Evolutionary conservation across 179 eudicot genomes (phyloP), one percentile per base, ranked within the genome.

Genomic region (Beta macrorhiza): DNA sequence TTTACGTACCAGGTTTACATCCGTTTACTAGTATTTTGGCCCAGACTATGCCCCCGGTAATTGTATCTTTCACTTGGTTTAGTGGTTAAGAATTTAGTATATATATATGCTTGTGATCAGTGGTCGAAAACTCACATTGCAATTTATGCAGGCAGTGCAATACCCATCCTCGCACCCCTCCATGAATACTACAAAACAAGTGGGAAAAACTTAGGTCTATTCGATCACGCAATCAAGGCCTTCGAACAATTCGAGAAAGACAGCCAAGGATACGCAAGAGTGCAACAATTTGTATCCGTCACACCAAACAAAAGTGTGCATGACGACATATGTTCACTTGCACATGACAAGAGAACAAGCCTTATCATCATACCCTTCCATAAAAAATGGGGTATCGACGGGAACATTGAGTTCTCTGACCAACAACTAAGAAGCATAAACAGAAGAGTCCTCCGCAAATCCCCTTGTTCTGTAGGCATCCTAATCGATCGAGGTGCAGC

Each of bases 381-480:
- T 55, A 70, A 82, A 72, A 74, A 44, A 78, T 83, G 88, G 88
- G 85, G 78, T 0, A 63, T 55, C 0, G 75, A 86, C 64, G 87
- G 85, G 6, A 69, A 17, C 17, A 70, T 76, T 0, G 85, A 86
- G 53, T 11, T 74, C 0, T 62, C 52, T 7, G 67, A 82, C 63
- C 59, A 80, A 17, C 78, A 84, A 5, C 42, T 90, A 4, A 79
- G 82, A 77, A 75, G 67, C n/a, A 82, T 88, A 11, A 85, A 88
- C 22, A 64, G 19, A 59, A 79, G 81, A 17, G 89, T 90, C 69
- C 83, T 90, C 10, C 76, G 69, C 0, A 81, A 81, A 68, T 82
- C 89, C 10, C 90, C 90, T 0, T 90, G 92, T 81, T 84, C 89
- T 0, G 89, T 88, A 6, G 92, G 80, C n/a, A 83, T 88, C 71